Percentiles rank a stretch among this genome's conserved stretches.
phyloP scores from a whole-genome alignment of 2,329 filamentous ascomycete species.

The Dothistroma septosporum region DNA sequence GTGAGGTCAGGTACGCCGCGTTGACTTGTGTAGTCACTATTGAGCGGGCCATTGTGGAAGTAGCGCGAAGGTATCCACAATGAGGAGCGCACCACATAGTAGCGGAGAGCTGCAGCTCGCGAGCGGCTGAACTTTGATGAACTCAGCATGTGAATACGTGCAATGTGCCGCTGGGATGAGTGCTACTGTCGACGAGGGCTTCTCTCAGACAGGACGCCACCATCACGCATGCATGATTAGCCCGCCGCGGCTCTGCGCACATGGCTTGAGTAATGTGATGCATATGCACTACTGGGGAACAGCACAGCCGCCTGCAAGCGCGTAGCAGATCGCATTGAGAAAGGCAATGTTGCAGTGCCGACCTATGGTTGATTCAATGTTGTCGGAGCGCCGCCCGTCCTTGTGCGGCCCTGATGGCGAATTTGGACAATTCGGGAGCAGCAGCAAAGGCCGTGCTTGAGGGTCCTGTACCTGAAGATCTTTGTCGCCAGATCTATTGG shows the following conservation, averaged over 20 bases:
- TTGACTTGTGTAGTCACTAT: neutral
- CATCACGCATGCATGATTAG: neutral
- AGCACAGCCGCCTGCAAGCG: neutral
- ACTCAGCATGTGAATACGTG: conserved; percentile 2
- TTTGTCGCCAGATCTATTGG: neutral
- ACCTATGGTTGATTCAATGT: neutral
- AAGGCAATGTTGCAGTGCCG: neutral
- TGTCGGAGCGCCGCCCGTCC: neutral
- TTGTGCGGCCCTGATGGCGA: neutral
- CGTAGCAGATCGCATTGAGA: neutral
- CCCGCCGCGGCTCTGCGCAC: neutral
- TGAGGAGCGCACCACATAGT: neutral
- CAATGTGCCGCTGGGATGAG: neutral
- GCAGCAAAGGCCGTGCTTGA: neutral
- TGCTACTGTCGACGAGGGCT: neutral
- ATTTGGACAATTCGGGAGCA: neutral
- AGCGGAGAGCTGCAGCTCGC: neutral
- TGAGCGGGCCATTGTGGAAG: neutral
- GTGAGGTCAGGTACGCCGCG: neutral
- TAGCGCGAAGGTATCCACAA: neutral
- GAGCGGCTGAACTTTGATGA: neutral
- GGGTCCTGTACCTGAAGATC: neutral
- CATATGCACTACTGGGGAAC: neutral
- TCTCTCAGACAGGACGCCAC: neutral
- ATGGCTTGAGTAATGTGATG: neutral